These are phyloP conservation scores for Torulaspora pretoriensis DNA, from an alignment of 1,139 yeast genomes.

Conservation along the genomic window DNA sequence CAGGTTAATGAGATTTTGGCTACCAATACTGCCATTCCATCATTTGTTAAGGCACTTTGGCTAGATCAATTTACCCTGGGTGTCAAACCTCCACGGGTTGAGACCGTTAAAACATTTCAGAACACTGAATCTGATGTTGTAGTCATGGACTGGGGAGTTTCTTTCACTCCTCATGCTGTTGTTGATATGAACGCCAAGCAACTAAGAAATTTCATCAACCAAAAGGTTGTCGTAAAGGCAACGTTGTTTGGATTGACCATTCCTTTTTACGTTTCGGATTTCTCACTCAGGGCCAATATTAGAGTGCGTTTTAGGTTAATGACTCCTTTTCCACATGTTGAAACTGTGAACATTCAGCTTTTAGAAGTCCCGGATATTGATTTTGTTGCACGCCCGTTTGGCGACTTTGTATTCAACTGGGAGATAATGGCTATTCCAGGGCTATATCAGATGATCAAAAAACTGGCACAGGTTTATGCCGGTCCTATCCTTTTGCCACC, in stretches of 20 bases:
- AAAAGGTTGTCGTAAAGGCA: constrained; percentile 65
- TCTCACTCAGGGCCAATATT: constrained; percentile 60
- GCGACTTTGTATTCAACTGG: constrained; percentile 79
- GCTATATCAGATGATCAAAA: constrained; percentile 69
- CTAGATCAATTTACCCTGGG: constrained; percentile 87
- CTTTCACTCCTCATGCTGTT: constrained; percentile 85
- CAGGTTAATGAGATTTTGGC: constrained; percentile 82
- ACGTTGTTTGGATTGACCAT: constrained; percentile 62
- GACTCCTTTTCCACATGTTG: constrained; percentile 86
- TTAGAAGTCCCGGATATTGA: constrained; percentile 85
- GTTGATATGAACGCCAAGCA: constrained; percentile 83
- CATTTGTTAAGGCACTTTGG: constrained; percentile 76
- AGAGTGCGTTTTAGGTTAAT: constrained; percentile 86
- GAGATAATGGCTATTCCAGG: constrained; percentile 88
- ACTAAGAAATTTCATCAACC: constrained; percentile 75
- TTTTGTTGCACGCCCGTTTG: constrained; percentile 64
- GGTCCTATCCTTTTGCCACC: constrained; percentile 89
- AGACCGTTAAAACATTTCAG: constrained; percentile 78
- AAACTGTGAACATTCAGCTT: constrained; percentile 79
- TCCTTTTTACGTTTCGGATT: constrained; percentile 59
- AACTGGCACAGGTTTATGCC: constrained; percentile 76
- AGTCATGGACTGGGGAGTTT: constrained; percentile 92
- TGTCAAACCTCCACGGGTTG: constrained; percentile 91
- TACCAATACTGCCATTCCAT: constrained; percentile 67
- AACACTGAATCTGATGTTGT: constrained; percentile 88